Base-by-base conservation (phyloP, 2,329 filamentous ascomycete species). In the Phaeosphaeriaceae sp. region DNA sequence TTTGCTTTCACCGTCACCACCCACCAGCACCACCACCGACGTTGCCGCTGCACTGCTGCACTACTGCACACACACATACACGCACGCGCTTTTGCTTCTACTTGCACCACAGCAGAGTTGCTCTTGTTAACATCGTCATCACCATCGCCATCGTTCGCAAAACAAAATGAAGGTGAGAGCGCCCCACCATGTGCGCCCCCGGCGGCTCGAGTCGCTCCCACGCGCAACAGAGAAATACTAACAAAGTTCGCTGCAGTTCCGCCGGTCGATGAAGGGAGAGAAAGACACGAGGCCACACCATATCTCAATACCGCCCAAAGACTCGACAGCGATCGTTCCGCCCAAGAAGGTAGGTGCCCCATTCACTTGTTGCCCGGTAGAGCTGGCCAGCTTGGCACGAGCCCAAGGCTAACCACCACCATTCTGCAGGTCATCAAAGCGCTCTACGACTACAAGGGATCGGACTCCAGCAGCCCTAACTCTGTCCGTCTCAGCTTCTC, bases 361-460 rank as follows among this genome's bases (percentile, higher is more conserved):
- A n/a, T n/a, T 7, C 7, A 11, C 5, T 26, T 26, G 23, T 8
- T 26, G 23, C 7, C 23, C 23, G 23, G 7, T 8, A 11, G 23
- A 26, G 23, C 23, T 26, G 23, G 23, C 54, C 38, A 47, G 54
- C 51, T 32, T 16, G 58, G 61, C 50, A 56, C 44, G 56, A 54
- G 60, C 60, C 56, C 49, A 51, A 57, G 56, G 57, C 61, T 65
- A 64, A 65, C 60, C 51, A 39, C 48, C 40, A 54, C 50, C 54
- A 60, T 66, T 52, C 58, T 55, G 42, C 67, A 97, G 92, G 92
- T 99, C 53, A 99, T 99, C 74, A 92, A 93, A 80, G 94, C 94
- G 23, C 87, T 97, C 50, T 96, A 96, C 81, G 92, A 97, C 74
- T 96, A 96, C 81, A 90, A 95, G 67, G 89, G 92, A 51, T 85